A percentile compares a stretch with the other conserved stretches of the same genome.
Evolutionary conservation across 495 filamentous ascomycete species (phyloP).

Genomic region (Gamarada debralockiae): DNA sequence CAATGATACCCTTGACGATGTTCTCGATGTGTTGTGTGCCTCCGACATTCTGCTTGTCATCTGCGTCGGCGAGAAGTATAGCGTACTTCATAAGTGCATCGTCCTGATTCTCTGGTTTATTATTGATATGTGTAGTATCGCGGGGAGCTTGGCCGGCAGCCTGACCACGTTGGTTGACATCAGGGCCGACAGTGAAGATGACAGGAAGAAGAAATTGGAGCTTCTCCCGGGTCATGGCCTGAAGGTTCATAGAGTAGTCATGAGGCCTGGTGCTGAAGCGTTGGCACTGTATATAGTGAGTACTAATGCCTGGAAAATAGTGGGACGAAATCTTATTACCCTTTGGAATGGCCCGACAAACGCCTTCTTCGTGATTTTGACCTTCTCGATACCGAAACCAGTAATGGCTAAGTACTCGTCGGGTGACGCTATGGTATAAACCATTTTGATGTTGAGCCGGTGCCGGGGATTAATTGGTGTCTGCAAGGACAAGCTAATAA

Average conservation of each 20-base stretch:
- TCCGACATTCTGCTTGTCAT: slow-evolving; percentile 21
- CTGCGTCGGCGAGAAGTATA: slow-evolving; percentile 63
- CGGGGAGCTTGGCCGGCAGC: not conserved
- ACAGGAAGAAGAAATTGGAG: slow-evolving; percentile 73
- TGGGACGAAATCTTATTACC: slow-evolving; percentile 12
- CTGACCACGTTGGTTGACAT: slow-evolving; percentile 51
- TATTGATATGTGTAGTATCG: slow-evolving; percentile 12
- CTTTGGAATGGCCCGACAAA: slow-evolving; percentile 65
- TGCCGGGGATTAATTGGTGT: no score
- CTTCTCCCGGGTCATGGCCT: slow-evolving; percentile 84
- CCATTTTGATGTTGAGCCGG: no score
- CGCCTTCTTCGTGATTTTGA: slow-evolving; percentile 70
- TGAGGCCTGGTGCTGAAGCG: slow-evolving; percentile 65
- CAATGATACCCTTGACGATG: slow-evolving; percentile 86
- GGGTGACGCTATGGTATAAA: no score
- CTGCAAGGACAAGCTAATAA: no score
- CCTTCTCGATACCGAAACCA: slow-evolving; percentile 64
- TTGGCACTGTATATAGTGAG: slow-evolving; percentile 25
- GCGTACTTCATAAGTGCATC: slow-evolving; percentile 72
- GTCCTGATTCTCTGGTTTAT: slow-evolving; percentile 18
- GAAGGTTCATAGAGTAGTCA: slow-evolving; percentile 70
- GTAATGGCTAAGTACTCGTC: slow-evolving; percentile 81
- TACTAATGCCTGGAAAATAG: not conserved
- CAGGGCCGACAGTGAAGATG: slow-evolving; percentile 81
- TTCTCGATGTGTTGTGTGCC: slow-evolving; percentile 61